Conservation (phyloP, 2,329 filamentous ascomycete species). For the Sporothrix euskadiensis region DNA sequence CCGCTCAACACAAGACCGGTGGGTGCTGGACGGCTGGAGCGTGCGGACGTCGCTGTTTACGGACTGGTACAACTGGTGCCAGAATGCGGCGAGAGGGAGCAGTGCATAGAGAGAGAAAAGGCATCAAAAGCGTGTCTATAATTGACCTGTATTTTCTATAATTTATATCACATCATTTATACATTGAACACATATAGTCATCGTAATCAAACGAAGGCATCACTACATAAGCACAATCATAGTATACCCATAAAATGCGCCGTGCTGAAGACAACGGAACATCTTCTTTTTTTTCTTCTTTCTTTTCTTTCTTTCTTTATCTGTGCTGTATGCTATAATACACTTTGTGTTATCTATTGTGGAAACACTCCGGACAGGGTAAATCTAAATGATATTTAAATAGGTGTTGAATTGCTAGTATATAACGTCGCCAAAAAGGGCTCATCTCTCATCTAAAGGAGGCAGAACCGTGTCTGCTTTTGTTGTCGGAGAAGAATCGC, state of each 20-base stretch:
- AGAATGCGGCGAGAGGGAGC: conserved; percentile 29
- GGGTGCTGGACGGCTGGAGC: conserved; percentile 59
- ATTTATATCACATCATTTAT: neutral
- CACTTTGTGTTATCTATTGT: neutral
- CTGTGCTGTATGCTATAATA: conserved; percentile 18
- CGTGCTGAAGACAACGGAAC: neutral
- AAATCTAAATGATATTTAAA: no score
- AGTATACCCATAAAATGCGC: neutral
- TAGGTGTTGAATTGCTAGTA: no score
- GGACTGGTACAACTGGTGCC: conserved; percentile 72
- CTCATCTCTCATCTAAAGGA: neutral
- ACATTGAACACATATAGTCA: neutral
- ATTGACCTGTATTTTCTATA: neutral
- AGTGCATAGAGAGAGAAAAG: neutral
- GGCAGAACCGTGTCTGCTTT: neutral
- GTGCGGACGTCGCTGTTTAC: conserved; percentile 67
- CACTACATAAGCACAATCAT: neutral
- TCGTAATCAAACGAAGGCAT: neutral
- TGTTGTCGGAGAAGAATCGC: neutral
- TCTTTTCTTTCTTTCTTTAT: no score
- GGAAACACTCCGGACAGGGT: no score
- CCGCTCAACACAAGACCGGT: conserved; percentile 59
- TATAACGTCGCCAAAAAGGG: no score
- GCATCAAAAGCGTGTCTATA: neutral
- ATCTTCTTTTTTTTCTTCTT: neutral